Evolutionary conservation across 164 flowering plant species (phyloP).

Genomic region (Brasenia schreberi): DNA sequence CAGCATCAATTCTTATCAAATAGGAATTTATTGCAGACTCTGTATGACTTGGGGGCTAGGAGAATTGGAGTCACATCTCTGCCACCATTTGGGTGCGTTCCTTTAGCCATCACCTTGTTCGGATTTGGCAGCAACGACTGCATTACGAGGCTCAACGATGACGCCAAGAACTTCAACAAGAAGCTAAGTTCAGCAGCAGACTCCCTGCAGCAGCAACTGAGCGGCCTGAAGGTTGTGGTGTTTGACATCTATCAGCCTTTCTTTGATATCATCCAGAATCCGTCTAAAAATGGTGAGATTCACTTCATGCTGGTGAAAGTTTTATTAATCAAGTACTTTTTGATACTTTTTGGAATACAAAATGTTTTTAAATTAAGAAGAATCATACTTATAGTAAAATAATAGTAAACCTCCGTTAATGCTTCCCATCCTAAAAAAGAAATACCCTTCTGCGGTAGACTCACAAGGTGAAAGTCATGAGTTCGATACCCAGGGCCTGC

Average conservation of each 20-base stretch:
- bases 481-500: too few species aligned
- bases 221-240: slow-evolving; percentile 51
- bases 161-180: slow-evolving; percentile 60
- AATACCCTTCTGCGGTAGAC: too few species aligned
- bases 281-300: slow-evolving; percentile 45
- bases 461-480: too few species aligned
- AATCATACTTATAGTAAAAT: too few species aligned
- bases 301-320: not conserved
- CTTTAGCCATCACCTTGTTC: slow-evolving; percentile 56
- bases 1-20: too few species aligned
- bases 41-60: slow-evolving; percentile 72
- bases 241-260: slow-evolving; percentile 76
- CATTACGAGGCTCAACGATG: slow-evolving; percentile 46
- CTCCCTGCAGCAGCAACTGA: slow-evolving; percentile 35
- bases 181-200: slow-evolving; percentile 41
- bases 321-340: too few species aligned
- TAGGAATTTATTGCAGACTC: slow-evolving; percentile 20
- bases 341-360: too few species aligned
- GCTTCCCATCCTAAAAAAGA: too few species aligned
- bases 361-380: too few species aligned
- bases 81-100: slow-evolving; percentile 84
- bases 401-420: too few species aligned
- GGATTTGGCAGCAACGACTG: slow-evolving; percentile 48
- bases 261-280: slow-evolving; percentile 37
- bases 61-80: slow-evolving; percentile 81